Evolutionary conservation across 352 stramenopile species (phyloP).

Genomic region (Globisporangium apiculatum): DNA sequence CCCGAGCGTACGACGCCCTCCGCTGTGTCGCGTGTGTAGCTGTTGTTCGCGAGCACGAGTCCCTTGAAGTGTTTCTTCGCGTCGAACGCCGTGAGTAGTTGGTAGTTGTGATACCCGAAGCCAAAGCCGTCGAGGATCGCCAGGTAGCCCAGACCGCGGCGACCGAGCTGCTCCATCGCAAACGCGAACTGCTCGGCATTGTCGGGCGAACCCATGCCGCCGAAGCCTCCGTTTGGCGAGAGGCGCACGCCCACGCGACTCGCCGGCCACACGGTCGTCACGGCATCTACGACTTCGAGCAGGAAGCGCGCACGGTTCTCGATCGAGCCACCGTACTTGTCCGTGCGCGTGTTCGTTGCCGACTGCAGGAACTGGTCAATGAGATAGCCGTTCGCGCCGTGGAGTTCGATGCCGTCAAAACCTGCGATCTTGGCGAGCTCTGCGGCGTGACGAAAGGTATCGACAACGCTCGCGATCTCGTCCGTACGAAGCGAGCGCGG

Average conservation of each 20-base stretch:
- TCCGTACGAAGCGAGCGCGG: slow-evolving; percentile 5
- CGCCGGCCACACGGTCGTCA: slow-evolving; percentile 9
- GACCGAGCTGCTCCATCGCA: slow-evolving; percentile 10
- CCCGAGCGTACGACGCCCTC: neutral
- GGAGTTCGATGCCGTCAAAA: slow-evolving; percentile 89
- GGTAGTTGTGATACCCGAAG: neutral
- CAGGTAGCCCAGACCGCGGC: slow-evolving; percentile 13
- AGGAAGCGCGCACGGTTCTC: slow-evolving; percentile 62
- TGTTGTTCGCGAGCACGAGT: slow-evolving; percentile 9
- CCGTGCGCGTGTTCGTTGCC: slow-evolving; percentile 44
- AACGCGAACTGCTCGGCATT: slow-evolving; percentile 13
- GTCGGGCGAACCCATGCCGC: slow-evolving; percentile 8
- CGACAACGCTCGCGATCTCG: slow-evolving; percentile 27
- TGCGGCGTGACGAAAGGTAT: slow-evolving; percentile 42
- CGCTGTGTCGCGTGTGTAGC: slow-evolving; percentile 10
- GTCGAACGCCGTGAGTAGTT: slow-evolving; percentile 2
- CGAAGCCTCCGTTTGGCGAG: slow-evolving; percentile 5
- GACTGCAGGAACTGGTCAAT: slow-evolving; percentile 72
- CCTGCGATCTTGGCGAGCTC: slow-evolving; percentile 37
- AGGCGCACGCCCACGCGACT: slow-evolving; percentile 10
- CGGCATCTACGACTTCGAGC: slow-evolving; percentile 35
- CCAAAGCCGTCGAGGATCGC: slow-evolving; percentile 6
- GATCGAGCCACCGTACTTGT: slow-evolving; percentile 58
- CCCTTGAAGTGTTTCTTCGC: slow-evolving; percentile 9
- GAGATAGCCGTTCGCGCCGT: slow-evolving; percentile 83